A percentile compares a stretch with the other conserved stretches of the same genome.
Evolutionary conservation across 805 yeast genomes (phyloP).

Genomic region (Metschnikowia gruessii): DNA sequence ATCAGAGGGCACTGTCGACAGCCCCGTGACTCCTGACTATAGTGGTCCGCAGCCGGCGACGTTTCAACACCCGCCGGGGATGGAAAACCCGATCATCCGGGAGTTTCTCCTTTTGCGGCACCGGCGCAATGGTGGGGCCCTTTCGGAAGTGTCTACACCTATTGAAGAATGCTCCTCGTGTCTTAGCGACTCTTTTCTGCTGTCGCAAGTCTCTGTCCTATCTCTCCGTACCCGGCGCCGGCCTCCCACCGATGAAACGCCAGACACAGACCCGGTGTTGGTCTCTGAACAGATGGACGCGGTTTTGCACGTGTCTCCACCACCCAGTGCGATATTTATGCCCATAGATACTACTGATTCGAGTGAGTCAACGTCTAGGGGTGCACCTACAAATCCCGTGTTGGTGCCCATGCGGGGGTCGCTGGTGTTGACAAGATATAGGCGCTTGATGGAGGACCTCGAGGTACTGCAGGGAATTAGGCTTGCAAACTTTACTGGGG

Average conservation of each 20-base stretch:
- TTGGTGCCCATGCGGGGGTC: neutral
- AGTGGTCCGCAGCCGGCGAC: neutral
- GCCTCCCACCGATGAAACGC: neutral
- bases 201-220: conserved; percentile 2
- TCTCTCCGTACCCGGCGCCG: neutral
- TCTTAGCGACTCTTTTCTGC: conserved; percentile 4
- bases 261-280: neutral
- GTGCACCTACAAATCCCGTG: neutral
- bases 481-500: neutral
- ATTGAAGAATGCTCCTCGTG: neutral
- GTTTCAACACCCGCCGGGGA: neutral
- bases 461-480: conserved; percentile 8
- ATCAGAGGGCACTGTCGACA: neutral
- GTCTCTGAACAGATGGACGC: neutral
- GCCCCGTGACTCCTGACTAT: neutral
- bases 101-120: conserved; percentile 3
- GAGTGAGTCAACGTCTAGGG: neutral
- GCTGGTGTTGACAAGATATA: neutral
- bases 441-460: conserved; percentile 3
- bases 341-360: conserved; percentile 3
- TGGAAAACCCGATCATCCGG: conserved; percentile 5
- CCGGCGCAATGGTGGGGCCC: neutral
- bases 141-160: neutral
- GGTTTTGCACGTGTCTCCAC: neutral
- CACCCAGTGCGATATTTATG: neutral